Percentiles rank a stretch among this genome's conserved stretches.
These are phyloP conservation scores for Conringia planisiliqua DNA, from an alignment of 345 rosid species.

Conservation along the genomic window DNA sequence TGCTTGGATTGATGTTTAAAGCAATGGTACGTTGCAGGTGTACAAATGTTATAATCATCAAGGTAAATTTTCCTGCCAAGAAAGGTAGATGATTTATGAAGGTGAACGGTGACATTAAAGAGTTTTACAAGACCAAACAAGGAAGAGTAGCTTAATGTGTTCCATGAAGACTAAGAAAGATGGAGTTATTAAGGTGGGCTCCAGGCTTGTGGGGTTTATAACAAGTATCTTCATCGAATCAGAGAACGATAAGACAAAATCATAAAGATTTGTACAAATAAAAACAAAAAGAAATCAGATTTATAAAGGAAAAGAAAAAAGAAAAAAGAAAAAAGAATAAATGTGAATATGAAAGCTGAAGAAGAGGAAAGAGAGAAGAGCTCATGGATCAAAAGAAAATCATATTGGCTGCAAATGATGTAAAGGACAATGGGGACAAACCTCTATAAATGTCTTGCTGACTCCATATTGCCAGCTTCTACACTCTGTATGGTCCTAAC, in stretches of 20 bases:
- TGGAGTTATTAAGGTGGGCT: conserved; percentile 30
- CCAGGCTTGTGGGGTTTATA: conserved; percentile 10
- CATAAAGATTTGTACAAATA: conserved; percentile 19
- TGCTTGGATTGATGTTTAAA: background rate
- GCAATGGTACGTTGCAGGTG: background rate
- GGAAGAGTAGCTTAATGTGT: conserved; percentile 15
- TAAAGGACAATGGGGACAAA: conserved; percentile 40
- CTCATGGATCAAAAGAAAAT: conserved; percentile 25
- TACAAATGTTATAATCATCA: conserved; percentile 1
- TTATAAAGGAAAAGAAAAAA: background rate
- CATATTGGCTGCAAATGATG: conserved; percentile 34
- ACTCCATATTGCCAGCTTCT: conserved; percentile 40
- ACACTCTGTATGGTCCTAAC: conserved; percentile 40
- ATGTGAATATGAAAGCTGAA: conserved; percentile 28
- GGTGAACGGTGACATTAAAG: conserved; percentile 29
- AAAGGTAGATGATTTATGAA: conserved; percentile 33
- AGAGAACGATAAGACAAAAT: conserved; percentile 33
- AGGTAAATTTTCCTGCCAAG: conserved; percentile 18
- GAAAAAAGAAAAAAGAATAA: conserved; percentile 3
- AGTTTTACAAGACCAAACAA: conserved; percentile 29
- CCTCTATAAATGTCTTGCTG: conserved; percentile 29
- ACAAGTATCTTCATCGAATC: conserved; percentile 28
- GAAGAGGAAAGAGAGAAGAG: conserved; percentile 1
- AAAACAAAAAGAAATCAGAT: conserved; percentile 15
- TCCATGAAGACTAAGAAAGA: conserved; percentile 7